These are phyloP conservation scores for Trichothecium sympodiale DNA, from an alignment of 2,329 filamentous ascomycete species.

Conservation along the genomic window DNA sequence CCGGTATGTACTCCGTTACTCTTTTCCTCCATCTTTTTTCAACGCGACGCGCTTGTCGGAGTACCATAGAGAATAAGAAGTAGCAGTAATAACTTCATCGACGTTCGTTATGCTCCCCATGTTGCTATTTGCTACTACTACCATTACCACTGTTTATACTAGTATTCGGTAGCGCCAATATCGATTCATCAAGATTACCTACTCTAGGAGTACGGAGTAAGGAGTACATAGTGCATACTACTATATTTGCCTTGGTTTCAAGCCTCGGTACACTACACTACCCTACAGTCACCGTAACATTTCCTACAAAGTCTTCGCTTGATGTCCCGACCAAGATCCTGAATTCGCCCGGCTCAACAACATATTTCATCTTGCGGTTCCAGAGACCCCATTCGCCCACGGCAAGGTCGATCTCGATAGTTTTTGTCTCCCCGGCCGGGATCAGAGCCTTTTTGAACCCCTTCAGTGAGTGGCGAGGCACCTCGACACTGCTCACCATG, in stretches of 20 bases:
- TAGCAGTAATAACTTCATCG: too few relatives aligned
- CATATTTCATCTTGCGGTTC: conserved; percentile 55
- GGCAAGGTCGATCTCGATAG: conserved; percentile 35
- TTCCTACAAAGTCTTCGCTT: conserved; percentile 43
- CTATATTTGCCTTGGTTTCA: too few relatives aligned
- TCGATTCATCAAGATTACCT: too few relatives aligned
- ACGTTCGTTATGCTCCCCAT: too few relatives aligned
- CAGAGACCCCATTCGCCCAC: conserved; percentile 48
- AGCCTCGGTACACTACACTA: conserved; percentile 5
- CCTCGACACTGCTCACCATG: conserved; percentile 47
- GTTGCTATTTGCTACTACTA: too few relatives aligned
- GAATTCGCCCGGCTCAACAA: conserved; percentile 63
- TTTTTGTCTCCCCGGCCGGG: conserved; percentile 46
- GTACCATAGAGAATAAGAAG: too few relatives aligned
- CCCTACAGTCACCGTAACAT: conserved; percentile 42
- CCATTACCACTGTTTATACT: too few relatives aligned
- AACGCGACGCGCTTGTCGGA: too few relatives aligned
- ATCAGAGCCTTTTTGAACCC: conserved; percentile 57
- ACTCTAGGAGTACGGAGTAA: too few relatives aligned
- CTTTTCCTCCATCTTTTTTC: conserved; percentile 8
- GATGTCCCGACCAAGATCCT: conserved; percentile 48
- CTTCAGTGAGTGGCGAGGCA: conserved; percentile 53
- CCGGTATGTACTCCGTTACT: too few relatives aligned
- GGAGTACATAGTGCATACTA: too few relatives aligned
- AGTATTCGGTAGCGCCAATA: too few relatives aligned